Percentiles rank a stretch among this genome's conserved stretches.
Evolutionary conservation across 345 rosid species (phyloP).

Genomic region (Streptanthus diversifolius): DNA sequence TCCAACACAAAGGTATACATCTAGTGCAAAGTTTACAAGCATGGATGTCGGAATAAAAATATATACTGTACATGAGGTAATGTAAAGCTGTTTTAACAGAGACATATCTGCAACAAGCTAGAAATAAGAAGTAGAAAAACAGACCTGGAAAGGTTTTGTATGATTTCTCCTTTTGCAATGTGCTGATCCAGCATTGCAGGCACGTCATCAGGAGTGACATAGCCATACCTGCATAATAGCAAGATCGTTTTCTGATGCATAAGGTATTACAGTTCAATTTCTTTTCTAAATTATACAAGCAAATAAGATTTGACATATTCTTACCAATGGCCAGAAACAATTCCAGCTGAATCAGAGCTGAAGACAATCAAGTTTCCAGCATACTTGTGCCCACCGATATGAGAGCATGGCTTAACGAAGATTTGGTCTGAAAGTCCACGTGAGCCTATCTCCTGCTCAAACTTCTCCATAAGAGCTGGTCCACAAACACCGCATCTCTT

Average conservation of each 20-base stretch:
- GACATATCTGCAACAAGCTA: conserved; percentile 6
- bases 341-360: conserved; percentile 63
- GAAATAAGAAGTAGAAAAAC: conserved; percentile 6
- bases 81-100: neutral
- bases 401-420: conserved; percentile 75
- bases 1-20: neutral
- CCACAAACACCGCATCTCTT: conserved; percentile 98
- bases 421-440: conserved; percentile 63
- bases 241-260: neutral
- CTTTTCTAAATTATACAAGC: neutral
- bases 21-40: neutral
- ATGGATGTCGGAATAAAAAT: neutral
- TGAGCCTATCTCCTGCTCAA: conserved; percentile 55
- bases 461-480: conserved; percentile 70
- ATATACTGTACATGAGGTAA: neutral
- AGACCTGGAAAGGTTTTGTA: conserved; percentile 82
- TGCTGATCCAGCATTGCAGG: conserved; percentile 88
- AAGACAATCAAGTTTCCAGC: conserved; percentile 90
- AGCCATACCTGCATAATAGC: conserved; percentile 72
- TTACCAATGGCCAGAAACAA: conserved; percentile 74
- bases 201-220: conserved; percentile 87
- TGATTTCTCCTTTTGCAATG: conserved; percentile 64
- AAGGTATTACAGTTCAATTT: neutral
- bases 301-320: conserved; percentile 1
- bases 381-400: conserved; percentile 92